Base-by-base conservation (phyloP, 805 yeast genomes). In the Lipomyces spencermartinsiae region DNA sequence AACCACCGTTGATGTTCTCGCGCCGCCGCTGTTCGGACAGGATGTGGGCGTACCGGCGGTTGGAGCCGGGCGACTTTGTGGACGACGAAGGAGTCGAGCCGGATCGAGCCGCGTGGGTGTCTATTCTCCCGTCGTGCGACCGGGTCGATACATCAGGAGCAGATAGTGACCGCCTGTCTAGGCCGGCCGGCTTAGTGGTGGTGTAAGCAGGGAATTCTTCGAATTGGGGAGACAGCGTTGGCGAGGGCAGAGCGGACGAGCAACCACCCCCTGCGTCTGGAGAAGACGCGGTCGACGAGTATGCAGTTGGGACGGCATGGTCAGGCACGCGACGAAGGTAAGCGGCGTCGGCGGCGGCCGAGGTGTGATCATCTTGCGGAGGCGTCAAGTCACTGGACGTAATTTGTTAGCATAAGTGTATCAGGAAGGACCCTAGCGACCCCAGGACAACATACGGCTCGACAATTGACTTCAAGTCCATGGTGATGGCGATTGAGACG, bases 1-100 rank as follows among this genome's bases (percentile, higher is more conserved):
- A 83, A 19, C 85, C 85, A 61, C 83, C 85, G 51, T 82, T 82
- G 62, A 83, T 83, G 67, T 80, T 78, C 63, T 82, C 84, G 39
- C 85, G 76, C 56, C 85, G 77, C 55, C 85, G 74, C 72, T 83
- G 85, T 68, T 83, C 85, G 3, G 84, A 81, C 54, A 81, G 76
- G 59, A 82, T 82, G 71, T 83, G 85, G 10, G 84, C 78, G 68
- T 81, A 81, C 51, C 79, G 69, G 22, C 80, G 66, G 56, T 54
- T 64, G 14, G 71, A 67, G 19, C 64, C 64, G 3, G 62, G 54
- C 4, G 57, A 59, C 63, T 67, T 61, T 25, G 57, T 10, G 33
- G 56, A 12, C 12, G 56, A 12, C 12, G 56, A 19, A 22, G 34
- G n/a, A 29, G n/a, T n/a, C 49, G 22, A 8, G n/a, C 49, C 22